A percentile compares a stretch with the other conserved stretches of the same genome.
These are phyloP conservation scores for Crucibulum laeve DNA, from an alignment of 768 basidiomycete genomes.

Conservation along the genomic window DNA sequence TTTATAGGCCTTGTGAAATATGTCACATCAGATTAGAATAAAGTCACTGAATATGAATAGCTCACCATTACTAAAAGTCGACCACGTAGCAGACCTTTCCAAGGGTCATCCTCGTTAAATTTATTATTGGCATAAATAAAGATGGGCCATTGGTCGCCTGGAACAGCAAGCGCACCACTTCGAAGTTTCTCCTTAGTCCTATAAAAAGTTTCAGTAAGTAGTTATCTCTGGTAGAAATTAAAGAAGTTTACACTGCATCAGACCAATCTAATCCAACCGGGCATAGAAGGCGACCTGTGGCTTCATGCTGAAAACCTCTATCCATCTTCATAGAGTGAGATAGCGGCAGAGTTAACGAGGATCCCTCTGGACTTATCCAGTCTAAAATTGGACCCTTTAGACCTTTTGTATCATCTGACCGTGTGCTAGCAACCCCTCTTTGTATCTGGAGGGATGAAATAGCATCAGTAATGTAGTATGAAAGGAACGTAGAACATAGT, in stretches of 20 bases:
- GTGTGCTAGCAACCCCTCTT: no score
- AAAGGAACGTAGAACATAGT: no score
- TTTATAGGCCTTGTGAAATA: constrained; percentile 7
- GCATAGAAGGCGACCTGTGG: constrained; percentile 15
- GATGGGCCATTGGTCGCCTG: constrained; percentile 12
- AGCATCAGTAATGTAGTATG: no score
- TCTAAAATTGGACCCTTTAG: no score
- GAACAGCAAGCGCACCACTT: constrained; percentile 4
- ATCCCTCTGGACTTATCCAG: no score
- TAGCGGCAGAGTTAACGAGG: no score
- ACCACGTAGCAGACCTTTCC: constrained; percentile 10
- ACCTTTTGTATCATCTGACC: no score
- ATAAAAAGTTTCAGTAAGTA: not conserved
- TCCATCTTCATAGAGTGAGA: no score
- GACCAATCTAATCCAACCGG: constrained; percentile 16
- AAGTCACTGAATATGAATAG: not conserved
- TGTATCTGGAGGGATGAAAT: no score
- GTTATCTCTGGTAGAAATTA: not conserved
- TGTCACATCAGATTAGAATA: not conserved
- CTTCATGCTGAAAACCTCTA: constrained; percentile 14
- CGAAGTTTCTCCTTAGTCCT: constrained; percentile 8
- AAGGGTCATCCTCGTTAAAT: constrained; percentile 11
- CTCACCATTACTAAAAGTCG: constrained; percentile 3
- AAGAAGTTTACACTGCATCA: constrained; percentile 11
- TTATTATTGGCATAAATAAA: constrained; percentile 12